Conservation (phyloP, 208 protist genomes). For the Trypanosoma rangeli region DNA sequence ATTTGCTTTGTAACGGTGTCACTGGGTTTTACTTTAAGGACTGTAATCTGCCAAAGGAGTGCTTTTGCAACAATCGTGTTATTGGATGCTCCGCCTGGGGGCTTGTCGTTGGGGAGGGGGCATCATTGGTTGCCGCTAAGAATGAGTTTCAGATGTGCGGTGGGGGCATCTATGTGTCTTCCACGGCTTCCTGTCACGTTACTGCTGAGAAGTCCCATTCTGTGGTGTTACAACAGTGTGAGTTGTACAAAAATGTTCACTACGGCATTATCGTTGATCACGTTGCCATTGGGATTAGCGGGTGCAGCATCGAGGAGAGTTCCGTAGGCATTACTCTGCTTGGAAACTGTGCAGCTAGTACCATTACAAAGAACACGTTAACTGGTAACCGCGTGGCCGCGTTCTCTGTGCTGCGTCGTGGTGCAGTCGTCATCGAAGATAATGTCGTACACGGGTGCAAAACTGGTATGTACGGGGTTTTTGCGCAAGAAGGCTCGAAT, state of each 20-base stretch:
- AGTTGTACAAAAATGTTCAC: slow-evolving; percentile 22
- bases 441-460: slow-evolving; percentile 14
- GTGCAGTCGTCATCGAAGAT: slow-evolving; percentile 13
- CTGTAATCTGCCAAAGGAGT: slow-evolving; percentile 22
- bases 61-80: slow-evolving; percentile 40
- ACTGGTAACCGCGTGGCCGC: slow-evolving; percentile 16
- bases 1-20: slow-evolving; percentile 41
- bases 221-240: slow-evolving; percentile 19
- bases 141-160: slow-evolving; percentile 40
- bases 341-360: slow-evolving; percentile 26
- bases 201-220: not conserved
- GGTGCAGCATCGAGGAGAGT: slow-evolving; percentile 19
- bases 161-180: slow-evolving; percentile 32
- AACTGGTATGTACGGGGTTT: slow-evolving; percentile 31
- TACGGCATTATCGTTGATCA: slow-evolving; percentile 29
- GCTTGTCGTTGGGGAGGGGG: slow-evolving; percentile 15
- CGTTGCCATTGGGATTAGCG: slow-evolving; percentile 6
- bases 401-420: slow-evolving; percentile 25
- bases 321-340: slow-evolving; percentile 28
- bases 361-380: slow-evolving; percentile 21
- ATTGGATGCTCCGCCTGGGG: slow-evolving; percentile 37
- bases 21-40: slow-evolving; percentile 37
- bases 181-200: not conserved
- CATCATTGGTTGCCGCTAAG: slow-evolving; percentile 9
- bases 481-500: slow-evolving; percentile 24